phyloP scores from a whole-genome alignment of 2,329 filamentous ascomycete species.

The Pseudomassariella vexata region DNA sequence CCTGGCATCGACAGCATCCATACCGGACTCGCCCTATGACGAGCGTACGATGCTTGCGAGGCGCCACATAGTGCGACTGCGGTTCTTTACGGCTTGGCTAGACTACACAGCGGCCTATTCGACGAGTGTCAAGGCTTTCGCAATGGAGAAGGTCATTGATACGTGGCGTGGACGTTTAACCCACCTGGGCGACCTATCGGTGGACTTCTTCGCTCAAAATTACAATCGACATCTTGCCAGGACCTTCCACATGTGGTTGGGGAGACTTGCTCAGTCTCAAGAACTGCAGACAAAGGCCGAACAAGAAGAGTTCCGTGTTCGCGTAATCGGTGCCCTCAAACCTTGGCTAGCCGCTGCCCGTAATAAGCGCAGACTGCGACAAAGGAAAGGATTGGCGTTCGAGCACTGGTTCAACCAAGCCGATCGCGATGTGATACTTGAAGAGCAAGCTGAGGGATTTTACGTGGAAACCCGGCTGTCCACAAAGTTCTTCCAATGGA shows the following conservation, averaged over 20 bases:
- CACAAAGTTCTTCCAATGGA: conserved; percentile 7
- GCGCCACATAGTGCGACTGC: conserved; percentile 26
- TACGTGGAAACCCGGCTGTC: conserved; percentile 2
- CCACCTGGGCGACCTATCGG: too few species aligned
- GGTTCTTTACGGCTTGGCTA: conserved; percentile 25
- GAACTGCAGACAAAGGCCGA: too few species aligned
- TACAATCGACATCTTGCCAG: too few species aligned
- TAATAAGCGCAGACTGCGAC: conserved; percentile 1
- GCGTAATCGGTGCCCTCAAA: conserved; percentile 4
- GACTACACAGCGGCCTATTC: conserved; percentile 18
- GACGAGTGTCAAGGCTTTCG: conserved; percentile 17
- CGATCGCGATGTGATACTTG: conserved; percentile 5
- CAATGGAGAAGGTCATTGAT: conserved; percentile 5
- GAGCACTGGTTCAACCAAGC: conserved; percentile 8
- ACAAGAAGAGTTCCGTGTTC: conserved; percentile 3
- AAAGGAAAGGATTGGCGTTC: conserved; percentile 5
- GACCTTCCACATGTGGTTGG: too few species aligned
- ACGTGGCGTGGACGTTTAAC: conserved; percentile 7
- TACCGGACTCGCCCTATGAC: too few species aligned
- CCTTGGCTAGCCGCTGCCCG: conserved; percentile 9
- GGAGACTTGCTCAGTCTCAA: too few species aligned
- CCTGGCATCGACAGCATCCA: too few species aligned
- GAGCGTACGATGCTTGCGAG: conserved; percentile 24
- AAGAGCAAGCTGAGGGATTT: conserved; percentile 3
- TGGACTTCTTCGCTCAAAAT: too few species aligned